Evolutionary conservation across 148 eudicot genomes (phyloP).

Genomic region (Chenopodium suecicum): DNA sequence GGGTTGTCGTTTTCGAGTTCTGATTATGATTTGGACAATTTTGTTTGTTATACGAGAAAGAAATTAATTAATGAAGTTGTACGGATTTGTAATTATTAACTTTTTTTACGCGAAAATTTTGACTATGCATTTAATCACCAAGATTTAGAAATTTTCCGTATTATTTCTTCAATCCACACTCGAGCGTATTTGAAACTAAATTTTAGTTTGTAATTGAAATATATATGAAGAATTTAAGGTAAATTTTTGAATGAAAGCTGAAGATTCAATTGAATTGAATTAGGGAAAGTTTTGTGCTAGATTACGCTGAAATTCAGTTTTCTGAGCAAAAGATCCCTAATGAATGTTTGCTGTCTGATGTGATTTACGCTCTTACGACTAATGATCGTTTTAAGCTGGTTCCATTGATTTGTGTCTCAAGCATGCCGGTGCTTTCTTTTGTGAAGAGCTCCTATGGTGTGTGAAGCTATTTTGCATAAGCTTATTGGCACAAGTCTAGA

Average conservation of each 20-base stretch:
- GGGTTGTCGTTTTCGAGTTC: neutral
- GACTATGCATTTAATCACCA: too few relatives aligned
- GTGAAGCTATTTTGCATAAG: neutral
- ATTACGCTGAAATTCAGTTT: neutral
- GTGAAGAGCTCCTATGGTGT: neutral
- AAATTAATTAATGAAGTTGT: neutral
- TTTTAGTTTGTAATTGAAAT: too few relatives aligned
- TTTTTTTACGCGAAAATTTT: too few relatives aligned
- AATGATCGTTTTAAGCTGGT: neutral
- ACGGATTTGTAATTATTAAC: neutral
- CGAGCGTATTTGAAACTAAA: too few relatives aligned
- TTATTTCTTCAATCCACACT: too few relatives aligned
- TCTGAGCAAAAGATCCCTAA: neutral
- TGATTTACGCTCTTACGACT: neutral
- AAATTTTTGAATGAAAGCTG: neutral
- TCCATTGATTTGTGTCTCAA: neutral
- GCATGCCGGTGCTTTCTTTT: neutral
- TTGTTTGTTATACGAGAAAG: neutral
- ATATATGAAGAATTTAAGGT: too few relatives aligned
- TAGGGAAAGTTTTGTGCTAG: neutral
- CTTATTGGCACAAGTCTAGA: neutral
- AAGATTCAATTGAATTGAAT: too few relatives aligned
- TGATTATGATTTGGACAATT: slow-evolving; percentile 2
- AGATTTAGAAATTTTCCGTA: too few relatives aligned
- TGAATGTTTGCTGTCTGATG: neutral